Percentiles rank a stretch among this genome's conserved stretches.
These are phyloP conservation scores for Saccharomycopsis sp. DNA, from an alignment of 805 yeast genomes.

Conservation along the genomic window DNA sequence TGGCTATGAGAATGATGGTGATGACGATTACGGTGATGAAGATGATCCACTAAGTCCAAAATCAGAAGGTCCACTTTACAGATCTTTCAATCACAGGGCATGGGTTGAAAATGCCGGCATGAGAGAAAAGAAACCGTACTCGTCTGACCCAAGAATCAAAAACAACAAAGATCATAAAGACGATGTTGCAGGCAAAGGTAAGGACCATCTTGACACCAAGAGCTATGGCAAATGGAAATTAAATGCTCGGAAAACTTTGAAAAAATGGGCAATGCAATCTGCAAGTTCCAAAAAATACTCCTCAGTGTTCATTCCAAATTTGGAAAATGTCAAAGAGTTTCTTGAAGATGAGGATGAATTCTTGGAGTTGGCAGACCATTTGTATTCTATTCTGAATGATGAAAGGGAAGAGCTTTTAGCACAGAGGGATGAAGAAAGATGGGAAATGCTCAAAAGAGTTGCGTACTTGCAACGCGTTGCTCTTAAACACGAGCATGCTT, in stretches of 20 bases:
- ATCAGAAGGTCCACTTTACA: constrained; percentile 23
- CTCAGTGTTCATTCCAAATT: constrained; percentile 42
- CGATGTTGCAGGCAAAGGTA: constrained; percentile 73
- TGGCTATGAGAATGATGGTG: constrained; percentile 7
- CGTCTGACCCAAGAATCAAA: constrained; percentile 74
- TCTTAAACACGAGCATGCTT: constrained; percentile 34
- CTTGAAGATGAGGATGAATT: constrained; percentile 36
- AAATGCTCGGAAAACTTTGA: constrained; percentile 46
- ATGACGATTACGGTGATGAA: constrained; percentile 25
- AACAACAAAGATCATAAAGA: constrained; percentile 52
- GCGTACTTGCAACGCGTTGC: constrained; percentile 62
- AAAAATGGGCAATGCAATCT: constrained; percentile 44
- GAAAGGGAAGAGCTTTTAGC: constrained; percentile 33
- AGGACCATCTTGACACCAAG: constrained; percentile 47
- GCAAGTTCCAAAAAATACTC: constrained; percentile 25
- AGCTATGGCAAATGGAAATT: constrained; percentile 41
- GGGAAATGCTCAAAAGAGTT: constrained; percentile 63
- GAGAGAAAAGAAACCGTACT: constrained; percentile 70
- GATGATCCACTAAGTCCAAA: constrained; percentile 22
- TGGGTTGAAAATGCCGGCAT: constrained; percentile 83
- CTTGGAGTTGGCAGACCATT: constrained; percentile 23
- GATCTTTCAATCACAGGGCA: constrained; percentile 79
- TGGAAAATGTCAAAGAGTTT: constrained; percentile 48
- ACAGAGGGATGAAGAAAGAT: constrained; percentile 46
- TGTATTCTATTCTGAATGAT: no score